Base-by-base conservation (phyloP, 176 grass and related monocot genomes). In the Triticum turgidum region DNA sequence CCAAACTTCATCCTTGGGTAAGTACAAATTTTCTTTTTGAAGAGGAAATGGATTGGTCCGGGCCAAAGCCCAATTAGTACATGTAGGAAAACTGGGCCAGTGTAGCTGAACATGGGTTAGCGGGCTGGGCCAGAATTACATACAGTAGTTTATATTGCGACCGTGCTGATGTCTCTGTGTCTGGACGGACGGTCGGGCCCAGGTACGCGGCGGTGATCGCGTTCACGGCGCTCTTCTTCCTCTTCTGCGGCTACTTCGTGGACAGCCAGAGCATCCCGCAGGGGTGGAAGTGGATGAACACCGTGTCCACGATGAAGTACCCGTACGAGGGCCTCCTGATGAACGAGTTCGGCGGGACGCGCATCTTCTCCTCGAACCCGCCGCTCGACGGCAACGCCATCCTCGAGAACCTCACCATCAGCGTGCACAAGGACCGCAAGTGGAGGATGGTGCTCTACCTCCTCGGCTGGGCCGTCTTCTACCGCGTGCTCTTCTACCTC, bases 201-300 rank as follows among this genome's bases (percentile, higher is more conserved):
- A 91, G 89, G 77, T 90, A 93, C 37, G 91, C 91, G 3, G 85
- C 91, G 65, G 91, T 93, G 64, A 93, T 93, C 85, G 91, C 91
- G 7, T 87, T 93, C 91, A 93, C 91, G 63, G 90, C 93, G 69
- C 87, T 94, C 75, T 94, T 92, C 93, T 94, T 92, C 81, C 87
- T 93, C 66, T 90, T 90, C 82, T 90, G 88, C 82, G 88, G 85
- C 63, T 93, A 93, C 82, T 93, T 90, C 88, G 25, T 93, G 12
- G 37, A 73, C 91, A 93, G 88, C 88, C 18, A 88, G 35, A 85
- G 78, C 91, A 93, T 88, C 44, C 91, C 85, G 1, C 1, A 7
- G 11, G 91, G 82, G 20, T 93, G 91, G 91, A 90, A 88, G 72
- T 93, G 88, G 91, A 90, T 93, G 91, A 88, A 90, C 85, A 82